Evolutionary conservation across 1,139 yeast genomes (phyloP).

Genomic region (Kurtzmaniella quercitrusa): DNA sequence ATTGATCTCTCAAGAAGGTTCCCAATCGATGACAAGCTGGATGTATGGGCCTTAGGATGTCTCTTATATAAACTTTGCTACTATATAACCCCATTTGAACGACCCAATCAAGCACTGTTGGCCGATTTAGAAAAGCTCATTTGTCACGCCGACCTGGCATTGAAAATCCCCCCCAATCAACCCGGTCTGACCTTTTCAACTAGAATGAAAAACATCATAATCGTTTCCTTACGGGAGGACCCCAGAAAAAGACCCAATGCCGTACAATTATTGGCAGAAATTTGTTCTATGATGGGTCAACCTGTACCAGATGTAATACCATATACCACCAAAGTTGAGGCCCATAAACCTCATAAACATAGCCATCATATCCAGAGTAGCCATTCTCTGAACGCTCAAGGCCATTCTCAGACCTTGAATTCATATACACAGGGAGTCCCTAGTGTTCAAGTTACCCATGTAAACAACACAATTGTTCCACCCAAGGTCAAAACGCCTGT

Average conservation of each 20-base stretch:
- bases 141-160: constrained; percentile 28
- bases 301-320: constrained; percentile 53
- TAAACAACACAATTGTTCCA: background rate
- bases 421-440: background rate
- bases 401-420: background rate
- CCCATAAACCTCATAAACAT: background rate
- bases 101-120: constrained; percentile 39
- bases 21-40: constrained; percentile 92
- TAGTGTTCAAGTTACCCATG: background rate
- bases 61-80: constrained; percentile 87
- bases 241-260: constrained; percentile 72
- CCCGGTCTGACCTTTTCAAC: constrained; percentile 38
- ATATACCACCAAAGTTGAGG: constrained; percentile 13
- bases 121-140: constrained; percentile 40
- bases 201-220: constrained; percentile 54
- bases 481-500: background rate
- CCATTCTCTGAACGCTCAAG: background rate
- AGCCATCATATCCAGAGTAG: background rate
- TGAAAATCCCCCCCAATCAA: constrained; percentile 31
- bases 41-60: constrained; percentile 95
- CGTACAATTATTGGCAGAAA: constrained; percentile 64
- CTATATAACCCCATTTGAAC: constrained; percentile 93
- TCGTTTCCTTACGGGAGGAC: constrained; percentile 61
- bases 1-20: constrained; percentile 77
- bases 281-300: constrained; percentile 55